Conservation (phyloP, 345 rosid species). For the Crucihimalaya himalaica region DNA sequence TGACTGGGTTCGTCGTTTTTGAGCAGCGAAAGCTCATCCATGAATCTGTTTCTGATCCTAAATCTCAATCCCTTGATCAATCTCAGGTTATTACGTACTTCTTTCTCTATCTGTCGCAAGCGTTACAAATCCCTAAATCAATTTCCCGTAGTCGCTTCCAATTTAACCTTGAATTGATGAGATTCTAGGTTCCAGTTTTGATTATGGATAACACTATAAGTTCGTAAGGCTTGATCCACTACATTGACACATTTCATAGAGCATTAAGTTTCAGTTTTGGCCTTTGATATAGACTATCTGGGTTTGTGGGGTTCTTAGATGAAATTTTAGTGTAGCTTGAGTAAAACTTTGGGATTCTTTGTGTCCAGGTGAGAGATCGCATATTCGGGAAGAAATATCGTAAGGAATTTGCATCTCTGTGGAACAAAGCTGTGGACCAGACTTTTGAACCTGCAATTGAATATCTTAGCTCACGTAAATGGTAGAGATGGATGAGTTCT, state of each 20-base stretch:
- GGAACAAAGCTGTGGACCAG: slow-evolving; percentile 90
- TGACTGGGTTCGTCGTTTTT: slow-evolving; percentile 56
- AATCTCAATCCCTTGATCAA: slow-evolving; percentile 28
- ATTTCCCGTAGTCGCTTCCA: not conserved
- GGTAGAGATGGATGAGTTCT: slow-evolving; percentile 42
- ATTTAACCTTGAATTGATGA: not conserved
- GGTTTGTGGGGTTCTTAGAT: not conserved
- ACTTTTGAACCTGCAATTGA: slow-evolving; percentile 67
- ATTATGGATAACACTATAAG: not conserved
- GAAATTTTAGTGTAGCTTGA: not conserved
- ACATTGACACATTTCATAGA: not conserved
- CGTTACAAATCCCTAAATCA: slow-evolving; percentile 37
- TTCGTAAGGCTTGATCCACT: not conserved
- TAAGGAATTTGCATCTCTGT: slow-evolving; percentile 54
- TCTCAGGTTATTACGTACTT: slow-evolving; percentile 52
- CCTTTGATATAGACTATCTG: slow-evolving; percentile 7
- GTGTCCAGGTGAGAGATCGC: slow-evolving; percentile 54
- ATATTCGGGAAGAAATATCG: slow-evolving; percentile 63
- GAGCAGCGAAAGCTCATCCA: slow-evolving; percentile 77
- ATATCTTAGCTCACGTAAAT: slow-evolving; percentile 65
- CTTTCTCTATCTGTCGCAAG: not conserved
- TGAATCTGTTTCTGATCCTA: slow-evolving; percentile 51
- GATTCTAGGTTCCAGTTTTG: not conserved
- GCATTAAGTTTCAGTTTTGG: not conserved
- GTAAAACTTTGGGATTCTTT: not conserved